Evolutionary conservation across 768 basidiomycete genomes (phyloP), one percentile per base, ranked within the genome.

Genomic region (Tricholoma hemisulphureum): DNA sequence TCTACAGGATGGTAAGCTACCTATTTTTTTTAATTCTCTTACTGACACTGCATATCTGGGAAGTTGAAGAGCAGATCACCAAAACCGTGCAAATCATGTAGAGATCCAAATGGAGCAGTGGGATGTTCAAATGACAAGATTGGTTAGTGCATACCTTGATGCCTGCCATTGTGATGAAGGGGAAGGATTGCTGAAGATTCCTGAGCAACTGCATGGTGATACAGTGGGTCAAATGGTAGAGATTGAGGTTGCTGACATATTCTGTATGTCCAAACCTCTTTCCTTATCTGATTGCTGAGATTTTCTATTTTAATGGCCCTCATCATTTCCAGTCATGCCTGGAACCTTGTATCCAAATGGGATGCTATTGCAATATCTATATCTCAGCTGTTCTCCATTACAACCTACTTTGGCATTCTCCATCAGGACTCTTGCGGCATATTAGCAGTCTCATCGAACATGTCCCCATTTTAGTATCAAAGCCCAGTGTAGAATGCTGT

Each of bases 31-130:
- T 46, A 13, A 46, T n/a, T 46, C 45, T 46, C 45, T 13, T 24
- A 46, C 23, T 46, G 24, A 46, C 41, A 43, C 9, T 21, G 21
- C 16, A 21, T 46, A 45, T 23, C 13, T 26, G 45, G 10, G 53
- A 51, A 60, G 59, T 39, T 28, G 29, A 31, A 49, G 50, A 21
- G 31, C 53, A 32, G 59, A 60, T 53, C 29, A 51, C 23, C 21
- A 51, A n/a, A n/a, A 45, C 37, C 37, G 53, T 34, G 14, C 16
- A n/a, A 55, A 58, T 52, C 53, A 46, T 39, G 43, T 51, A 37
- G 50, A 55, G 26, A 50, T 55, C 34, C 52, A 61, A 48, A 58
- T 46, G 6, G 46, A 20, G 23, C 57, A 58, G n/a, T 61, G 60
- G 43, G 13, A 45, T 14, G 24, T 45, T 23, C 23, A 45, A 23